Evolutionary conservation across 805 yeast species (phyloP).

Genomic region (Millerago galiae): DNA sequence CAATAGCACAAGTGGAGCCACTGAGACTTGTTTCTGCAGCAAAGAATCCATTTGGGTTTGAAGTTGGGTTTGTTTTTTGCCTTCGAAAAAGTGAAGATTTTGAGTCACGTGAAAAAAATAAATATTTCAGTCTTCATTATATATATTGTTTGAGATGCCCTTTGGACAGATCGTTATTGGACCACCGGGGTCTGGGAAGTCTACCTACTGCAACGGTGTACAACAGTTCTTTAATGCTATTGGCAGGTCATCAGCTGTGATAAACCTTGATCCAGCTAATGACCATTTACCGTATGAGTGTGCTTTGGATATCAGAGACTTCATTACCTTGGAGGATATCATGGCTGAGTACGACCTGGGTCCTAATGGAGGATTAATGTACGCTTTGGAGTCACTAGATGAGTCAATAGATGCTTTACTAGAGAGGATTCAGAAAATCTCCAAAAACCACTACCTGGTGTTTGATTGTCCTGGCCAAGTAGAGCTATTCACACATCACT

Average conservation of each 20-base stretch:
- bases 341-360: constrained; percentile 71
- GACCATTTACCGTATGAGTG: constrained; percentile 65
- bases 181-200: constrained; percentile 97
- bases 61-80: not conserved
- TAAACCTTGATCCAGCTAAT: constrained; percentile 92
- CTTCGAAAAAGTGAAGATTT: not conserved
- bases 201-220: constrained; percentile 92
- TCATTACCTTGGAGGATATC: constrained; percentile 66
- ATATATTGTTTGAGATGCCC: too few species aligned
- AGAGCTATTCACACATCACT: constrained; percentile 87
- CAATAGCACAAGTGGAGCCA: constrained; percentile 90
- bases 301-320: constrained; percentile 73
- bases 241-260: constrained; percentile 79
- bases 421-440: constrained; percentile 40
- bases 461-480: constrained; percentile 97
- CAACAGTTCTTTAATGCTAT: constrained; percentile 88
- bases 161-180: constrained; percentile 94
- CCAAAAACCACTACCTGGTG: constrained; percentile 56
- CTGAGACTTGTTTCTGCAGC: constrained; percentile 59
- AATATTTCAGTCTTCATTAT: too few species aligned
- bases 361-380: constrained; percentile 86
- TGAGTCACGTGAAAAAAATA: not conserved
- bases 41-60: constrained; percentile 19
- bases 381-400: constrained; percentile 68
- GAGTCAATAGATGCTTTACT: constrained; percentile 53